Evolutionary conservation across 1,284 basidiomycete species (phyloP).

Genomic region (Gomphus bonarii): DNA sequence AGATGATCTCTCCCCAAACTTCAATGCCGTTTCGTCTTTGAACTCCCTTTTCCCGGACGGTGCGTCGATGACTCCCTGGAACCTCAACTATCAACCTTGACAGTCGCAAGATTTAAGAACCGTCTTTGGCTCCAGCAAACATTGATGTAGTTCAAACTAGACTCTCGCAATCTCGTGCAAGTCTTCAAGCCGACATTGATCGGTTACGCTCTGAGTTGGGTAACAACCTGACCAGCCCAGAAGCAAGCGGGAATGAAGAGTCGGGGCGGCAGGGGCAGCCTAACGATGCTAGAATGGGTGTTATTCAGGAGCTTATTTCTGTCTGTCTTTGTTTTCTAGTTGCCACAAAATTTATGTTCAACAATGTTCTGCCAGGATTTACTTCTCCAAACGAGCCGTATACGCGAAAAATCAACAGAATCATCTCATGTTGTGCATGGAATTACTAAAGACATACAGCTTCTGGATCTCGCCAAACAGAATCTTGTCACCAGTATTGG

Average conservation of each 20-base stretch:
- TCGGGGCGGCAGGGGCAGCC: neutral
- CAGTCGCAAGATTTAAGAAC: constrained; percentile 34
- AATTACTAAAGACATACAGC: constrained; percentile 95
- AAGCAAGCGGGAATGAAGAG: neutral
- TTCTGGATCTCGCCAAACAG: constrained; percentile 89
- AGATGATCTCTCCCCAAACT: constrained; percentile 46
- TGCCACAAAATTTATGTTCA: neutral
- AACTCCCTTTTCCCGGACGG: constrained; percentile 73
- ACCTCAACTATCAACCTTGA: neutral
- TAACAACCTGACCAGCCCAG: neutral
- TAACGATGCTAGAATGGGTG: constrained; percentile 49
- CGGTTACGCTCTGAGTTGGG: constrained; percentile 53
- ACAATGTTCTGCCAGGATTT: constrained; percentile 52
- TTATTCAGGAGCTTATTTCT: constrained; percentile 89
- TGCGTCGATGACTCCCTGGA: constrained; percentile 24
- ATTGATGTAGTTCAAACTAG: constrained; percentile 52
- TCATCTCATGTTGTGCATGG: constrained; percentile 92
- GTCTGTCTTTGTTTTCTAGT: constrained; percentile 30
- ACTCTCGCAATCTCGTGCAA: constrained; percentile 47
- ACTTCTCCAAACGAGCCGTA: constrained; percentile 86
- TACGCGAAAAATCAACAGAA: constrained; percentile 91
- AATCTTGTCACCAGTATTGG: constrained; percentile 89
- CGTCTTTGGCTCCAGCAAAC: constrained; percentile 41
- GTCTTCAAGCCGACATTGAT: constrained; percentile 67
- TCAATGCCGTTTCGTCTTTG: constrained; percentile 47